Conservation (phyloP, 2,329 filamentous ascomycete genomes). For the Rhexocercosporidium sp. region DNA sequence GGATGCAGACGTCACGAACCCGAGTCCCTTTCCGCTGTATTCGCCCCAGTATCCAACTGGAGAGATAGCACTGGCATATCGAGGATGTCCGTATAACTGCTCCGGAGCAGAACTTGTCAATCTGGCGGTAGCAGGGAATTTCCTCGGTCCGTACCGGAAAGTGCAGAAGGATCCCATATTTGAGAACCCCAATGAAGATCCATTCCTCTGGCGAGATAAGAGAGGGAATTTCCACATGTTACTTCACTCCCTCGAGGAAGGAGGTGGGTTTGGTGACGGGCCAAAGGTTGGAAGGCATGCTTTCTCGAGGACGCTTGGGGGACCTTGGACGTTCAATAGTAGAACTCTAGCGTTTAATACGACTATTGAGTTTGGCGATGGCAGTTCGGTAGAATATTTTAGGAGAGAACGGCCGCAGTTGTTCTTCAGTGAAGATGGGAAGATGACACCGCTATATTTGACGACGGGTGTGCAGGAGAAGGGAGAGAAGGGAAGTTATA, state of each 20-base stretch:
- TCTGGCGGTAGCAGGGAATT: too few species aligned
- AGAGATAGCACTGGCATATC: too few species aligned
- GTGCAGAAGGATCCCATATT: too few species aligned
- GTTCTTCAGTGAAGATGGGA: slow-evolving; percentile 52
- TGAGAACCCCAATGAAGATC: not conserved
- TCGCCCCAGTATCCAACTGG: not conserved
- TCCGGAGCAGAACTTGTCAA: too few species aligned
- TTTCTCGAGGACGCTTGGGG: slow-evolving; percentile 39
- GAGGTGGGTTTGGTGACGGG: not conserved
- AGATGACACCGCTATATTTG: slow-evolving; percentile 53
- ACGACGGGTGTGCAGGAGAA: slow-evolving; percentile 53
- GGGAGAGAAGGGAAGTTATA: slow-evolving; percentile 44
- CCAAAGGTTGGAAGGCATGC: slow-evolving; percentile 40
- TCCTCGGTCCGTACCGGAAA: too few species aligned
- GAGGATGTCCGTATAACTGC: too few species aligned
- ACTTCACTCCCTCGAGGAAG: not conserved
- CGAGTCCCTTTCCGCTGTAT: slow-evolving; percentile 40
- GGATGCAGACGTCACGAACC: slow-evolving; percentile 46
- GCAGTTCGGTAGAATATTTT: slow-evolving; percentile 43
- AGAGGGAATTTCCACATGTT: not conserved
- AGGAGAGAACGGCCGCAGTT: slow-evolving; percentile 55
- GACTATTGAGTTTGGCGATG: slow-evolving; percentile 46
- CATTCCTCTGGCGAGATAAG: not conserved
- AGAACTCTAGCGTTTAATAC: slow-evolving; percentile 39
- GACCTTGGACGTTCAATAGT: slow-evolving; percentile 43